A percentile compares a stretch with the other conserved stretches of the same genome.
Conservation (phyloP, 1,284 basidiomycete species). For the Schizopora paradoxa region DNA sequence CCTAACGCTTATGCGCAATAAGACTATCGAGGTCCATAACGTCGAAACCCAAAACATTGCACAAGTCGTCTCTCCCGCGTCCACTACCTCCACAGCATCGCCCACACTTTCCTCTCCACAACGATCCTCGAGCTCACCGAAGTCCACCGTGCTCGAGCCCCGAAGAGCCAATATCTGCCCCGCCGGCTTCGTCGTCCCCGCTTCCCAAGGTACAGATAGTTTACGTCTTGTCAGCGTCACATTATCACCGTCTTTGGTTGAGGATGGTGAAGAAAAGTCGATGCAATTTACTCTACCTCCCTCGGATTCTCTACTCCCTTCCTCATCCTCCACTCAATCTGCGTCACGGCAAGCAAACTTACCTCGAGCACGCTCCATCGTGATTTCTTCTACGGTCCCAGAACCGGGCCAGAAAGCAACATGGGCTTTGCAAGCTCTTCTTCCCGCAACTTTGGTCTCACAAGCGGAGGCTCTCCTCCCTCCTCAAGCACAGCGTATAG, state of each 20-base stretch:
- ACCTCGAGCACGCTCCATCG: conserved; percentile 58
- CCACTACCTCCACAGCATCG: conserved; percentile 25
- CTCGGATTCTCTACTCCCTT: neutral
- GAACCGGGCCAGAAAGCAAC: too few species aligned
- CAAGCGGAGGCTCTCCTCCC: conserved; percentile 68
- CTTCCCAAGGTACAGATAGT: conserved; percentile 13
- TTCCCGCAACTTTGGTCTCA: conserved; percentile 66
- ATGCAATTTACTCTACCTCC: too few species aligned
- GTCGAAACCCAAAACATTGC: conserved; percentile 70
- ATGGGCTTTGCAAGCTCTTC: conserved; percentile 62
- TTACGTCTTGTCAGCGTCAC: conserved; percentile 9
- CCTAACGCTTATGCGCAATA: conserved; percentile 71
- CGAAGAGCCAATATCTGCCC: neutral
- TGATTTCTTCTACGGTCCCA: conserved; percentile 57
- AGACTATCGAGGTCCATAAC: conserved; percentile 77
- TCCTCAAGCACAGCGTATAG: conserved; percentile 56
- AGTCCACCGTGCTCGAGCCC: too few species aligned
- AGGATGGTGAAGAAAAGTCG: too few species aligned
- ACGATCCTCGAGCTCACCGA: too few species aligned
- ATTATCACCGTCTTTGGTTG: too few species aligned
- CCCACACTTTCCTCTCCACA: conserved; percentile 9
- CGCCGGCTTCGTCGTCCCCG: conserved; percentile 13
- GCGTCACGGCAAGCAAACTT: conserved; percentile 30
- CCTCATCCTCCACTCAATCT: neutral
- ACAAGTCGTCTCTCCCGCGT: conserved; percentile 61